A percentile compares a stretch with the other conserved stretches of the same genome.
phyloP scores from a whole-genome alignment of 257 asterid genomes.

The Parsonsia alboflavescens region DNA sequence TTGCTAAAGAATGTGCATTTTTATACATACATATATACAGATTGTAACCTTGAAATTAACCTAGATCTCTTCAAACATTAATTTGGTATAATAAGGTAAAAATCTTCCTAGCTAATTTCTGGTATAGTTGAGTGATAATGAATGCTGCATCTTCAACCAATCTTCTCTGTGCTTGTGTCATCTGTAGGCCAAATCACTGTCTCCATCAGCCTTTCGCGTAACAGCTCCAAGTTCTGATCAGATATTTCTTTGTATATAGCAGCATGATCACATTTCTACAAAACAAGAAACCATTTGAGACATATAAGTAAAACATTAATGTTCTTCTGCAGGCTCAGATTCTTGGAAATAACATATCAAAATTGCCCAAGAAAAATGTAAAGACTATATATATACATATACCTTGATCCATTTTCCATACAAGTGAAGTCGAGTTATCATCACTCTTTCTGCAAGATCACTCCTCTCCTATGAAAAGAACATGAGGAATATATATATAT shows the following conservation, averaged over 20 bases:
- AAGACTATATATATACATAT: slow-evolving; percentile 12
- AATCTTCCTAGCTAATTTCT: too few relatives aligned
- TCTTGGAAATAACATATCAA: neutral
- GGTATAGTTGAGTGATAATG: too few relatives aligned
- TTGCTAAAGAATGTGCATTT: too few relatives aligned
- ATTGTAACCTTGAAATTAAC: too few relatives aligned
- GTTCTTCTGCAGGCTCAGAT: too few relatives aligned
- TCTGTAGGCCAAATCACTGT: slow-evolving; percentile 82
- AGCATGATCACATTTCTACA: slow-evolving; percentile 74
- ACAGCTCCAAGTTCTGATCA: slow-evolving; percentile 74
- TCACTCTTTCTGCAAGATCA: slow-evolving; percentile 88
- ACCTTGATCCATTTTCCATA: slow-evolving; percentile 90
- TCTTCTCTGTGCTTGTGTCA: slow-evolving; percentile 51
- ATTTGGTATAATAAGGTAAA: too few relatives aligned
- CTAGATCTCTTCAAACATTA: too few relatives aligned
- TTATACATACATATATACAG: too few relatives aligned
- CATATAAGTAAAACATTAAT: neutral
- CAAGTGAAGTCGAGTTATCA: slow-evolving; percentile 86
- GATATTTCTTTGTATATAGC: slow-evolving; percentile 76
- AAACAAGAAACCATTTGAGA: neutral
- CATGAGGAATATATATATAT: neutral
- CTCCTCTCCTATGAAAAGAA: slow-evolving; percentile 49
- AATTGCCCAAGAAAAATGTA: neutral
- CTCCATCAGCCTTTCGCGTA: slow-evolving; percentile 80
- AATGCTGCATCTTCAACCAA: slow-evolving; percentile 29